phyloP scores from a whole-genome alignment of 2,329 filamentous ascomycete genomes.

The Zalaria obscura region DNA sequence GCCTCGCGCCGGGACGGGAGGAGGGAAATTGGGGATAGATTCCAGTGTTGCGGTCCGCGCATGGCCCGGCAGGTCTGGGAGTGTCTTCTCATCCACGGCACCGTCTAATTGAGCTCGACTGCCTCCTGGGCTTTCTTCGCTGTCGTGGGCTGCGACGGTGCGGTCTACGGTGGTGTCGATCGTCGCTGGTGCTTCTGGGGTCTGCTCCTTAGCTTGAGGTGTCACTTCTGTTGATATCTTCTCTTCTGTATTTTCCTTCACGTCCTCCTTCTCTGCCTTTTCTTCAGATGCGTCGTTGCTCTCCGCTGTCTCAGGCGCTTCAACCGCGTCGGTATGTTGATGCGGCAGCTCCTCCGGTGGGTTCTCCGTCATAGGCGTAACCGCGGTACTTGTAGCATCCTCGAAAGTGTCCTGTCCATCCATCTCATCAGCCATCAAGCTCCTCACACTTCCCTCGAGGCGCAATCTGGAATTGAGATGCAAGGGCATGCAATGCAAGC shows the following conservation, averaged over 20 bases:
- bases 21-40: conserved; percentile 7
- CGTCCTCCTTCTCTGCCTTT: conserved; percentile 14
- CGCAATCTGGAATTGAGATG: neutral
- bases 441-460: neutral
- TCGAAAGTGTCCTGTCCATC: conserved; percentile 58
- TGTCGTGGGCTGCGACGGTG: neutral
- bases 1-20: conserved; percentile 7
- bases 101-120: neutral
- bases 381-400: conserved; percentile 54
- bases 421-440: neutral
- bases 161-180: neutral
- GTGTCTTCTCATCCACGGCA: conserved; percentile 6
- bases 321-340: neutral
- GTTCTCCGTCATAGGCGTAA: conserved; percentile 10
- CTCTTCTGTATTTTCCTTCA: conserved; percentile 10
- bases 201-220: conserved; percentile 10
- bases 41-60: conserved; percentile 1
- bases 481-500: neutral
- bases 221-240: conserved; percentile 27
- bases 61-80: neutral
- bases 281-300: conserved; percentile 9
- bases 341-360: conserved; percentile 1
- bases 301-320: conserved; percentile 5
- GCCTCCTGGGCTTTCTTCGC: neutral
- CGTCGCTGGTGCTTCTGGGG: conserved; percentile 11